phyloP scores from a whole-genome alignment of 1,284 basidiomycete genomes.

The Cutaneotrichosporon sp. region DNA sequence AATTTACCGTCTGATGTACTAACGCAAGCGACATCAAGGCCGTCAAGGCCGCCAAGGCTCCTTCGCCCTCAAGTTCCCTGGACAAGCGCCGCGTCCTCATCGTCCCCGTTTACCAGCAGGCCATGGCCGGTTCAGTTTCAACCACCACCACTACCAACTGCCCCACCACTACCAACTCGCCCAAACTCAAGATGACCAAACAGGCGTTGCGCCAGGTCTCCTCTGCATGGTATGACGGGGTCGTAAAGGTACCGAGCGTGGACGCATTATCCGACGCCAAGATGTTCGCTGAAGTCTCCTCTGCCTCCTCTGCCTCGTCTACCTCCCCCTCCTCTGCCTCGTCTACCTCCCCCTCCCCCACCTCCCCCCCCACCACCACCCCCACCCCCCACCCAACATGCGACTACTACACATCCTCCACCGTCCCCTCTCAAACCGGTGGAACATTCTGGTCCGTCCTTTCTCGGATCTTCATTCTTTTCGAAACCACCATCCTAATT shows the following conservation, averaged over 20 bases:
- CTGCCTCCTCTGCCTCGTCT: neutral
- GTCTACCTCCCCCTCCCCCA: neutral
- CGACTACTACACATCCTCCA: slow-evolving; percentile 69
- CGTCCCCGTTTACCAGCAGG: neutral
- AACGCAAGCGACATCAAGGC: slow-evolving; percentile 57
- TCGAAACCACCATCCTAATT: slow-evolving; percentile 70
- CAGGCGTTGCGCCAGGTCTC: too few relatives aligned
- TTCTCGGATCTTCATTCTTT: slow-evolving; percentile 73
- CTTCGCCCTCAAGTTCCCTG: neutral
- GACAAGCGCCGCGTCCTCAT: neutral
- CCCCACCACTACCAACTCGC: neutral
- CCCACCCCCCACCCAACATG: slow-evolving; percentile 44
- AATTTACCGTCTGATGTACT: neutral
- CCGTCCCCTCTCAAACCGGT: slow-evolving; percentile 79
- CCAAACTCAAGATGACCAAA: neutral
- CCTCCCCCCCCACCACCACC: neutral
- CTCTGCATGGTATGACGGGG: neutral
- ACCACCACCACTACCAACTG: neutral
- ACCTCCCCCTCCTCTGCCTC: neutral
- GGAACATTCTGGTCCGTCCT: slow-evolving; percentile 83
- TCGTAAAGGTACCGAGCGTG: neutral
- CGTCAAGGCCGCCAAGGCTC: slow-evolving; percentile 7
- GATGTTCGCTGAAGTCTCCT: neutral
- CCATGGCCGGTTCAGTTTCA: too few relatives aligned
- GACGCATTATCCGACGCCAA: neutral